Evolutionary conservation across 345 rosid species (phyloP).

Genomic region (Triadica sebifera): DNA sequence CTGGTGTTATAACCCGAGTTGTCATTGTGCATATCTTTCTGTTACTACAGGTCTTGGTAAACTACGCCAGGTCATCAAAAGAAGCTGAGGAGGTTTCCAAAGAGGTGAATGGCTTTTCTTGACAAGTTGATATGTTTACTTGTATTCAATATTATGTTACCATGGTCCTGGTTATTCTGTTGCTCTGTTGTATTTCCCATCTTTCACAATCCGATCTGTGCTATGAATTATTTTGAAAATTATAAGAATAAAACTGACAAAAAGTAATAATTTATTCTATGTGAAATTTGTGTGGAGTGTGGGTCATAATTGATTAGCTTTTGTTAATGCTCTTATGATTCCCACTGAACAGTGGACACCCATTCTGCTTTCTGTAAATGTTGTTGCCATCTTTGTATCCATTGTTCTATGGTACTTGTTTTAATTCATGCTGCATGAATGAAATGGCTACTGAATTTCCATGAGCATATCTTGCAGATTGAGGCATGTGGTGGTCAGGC

Average conservation of each 20-base stretch:
- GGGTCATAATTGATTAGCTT: not conserved
- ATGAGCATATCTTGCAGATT: slow-evolving; percentile 49
- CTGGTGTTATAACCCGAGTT: not conserved
- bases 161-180: not conserved
- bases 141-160: not conserved
- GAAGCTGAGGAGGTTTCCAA: slow-evolving; percentile 95
- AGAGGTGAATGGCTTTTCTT: slow-evolving; percentile 46
- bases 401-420: not conserved
- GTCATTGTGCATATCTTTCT: not conserved
- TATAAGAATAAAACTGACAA: not conserved
- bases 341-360: not conserved
- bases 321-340: not conserved
- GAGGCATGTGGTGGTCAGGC: slow-evolving; percentile 90
- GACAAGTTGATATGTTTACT: not conserved
- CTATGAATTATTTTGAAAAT: not conserved
- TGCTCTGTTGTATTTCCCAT: too few relatives aligned
- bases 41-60: slow-evolving; percentile 73
- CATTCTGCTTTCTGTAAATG: not conserved
- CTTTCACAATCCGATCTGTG: not conserved
- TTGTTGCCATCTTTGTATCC: not conserved
- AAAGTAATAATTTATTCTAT: not conserved
- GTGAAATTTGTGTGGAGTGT: not conserved
- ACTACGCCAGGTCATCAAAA: slow-evolving; percentile 88
- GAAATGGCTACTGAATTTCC: slow-evolving; percentile 6
- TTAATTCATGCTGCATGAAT: slow-evolving; percentile 16